Evolutionary conservation across 768 basidiomycete species (phyloP).

Genomic region (Leccinum subgranulosum): DNA sequence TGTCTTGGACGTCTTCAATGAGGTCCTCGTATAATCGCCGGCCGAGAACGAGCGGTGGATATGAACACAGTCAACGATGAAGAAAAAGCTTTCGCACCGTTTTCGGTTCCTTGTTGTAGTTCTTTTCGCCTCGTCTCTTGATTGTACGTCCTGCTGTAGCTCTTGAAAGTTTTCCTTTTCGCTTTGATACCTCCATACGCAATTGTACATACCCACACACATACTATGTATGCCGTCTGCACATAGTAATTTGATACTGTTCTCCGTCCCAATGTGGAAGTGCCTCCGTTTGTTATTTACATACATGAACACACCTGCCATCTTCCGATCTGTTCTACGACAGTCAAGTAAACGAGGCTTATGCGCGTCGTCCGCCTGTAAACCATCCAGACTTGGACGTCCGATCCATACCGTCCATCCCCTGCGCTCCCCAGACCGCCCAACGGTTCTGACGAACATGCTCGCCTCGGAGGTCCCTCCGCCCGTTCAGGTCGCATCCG

Average conservation of each 20-base stretch:
- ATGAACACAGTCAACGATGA: slow-evolving; percentile 19
- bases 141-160: slow-evolving; percentile 10
- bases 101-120: not conserved
- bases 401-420: slow-evolving; percentile 16
- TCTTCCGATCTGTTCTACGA: slow-evolving; percentile 6
- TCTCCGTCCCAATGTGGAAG: not conserved
- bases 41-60: not conserved
- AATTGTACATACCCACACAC: not conserved
- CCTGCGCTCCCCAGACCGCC: slow-evolving; percentile 12
- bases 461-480: slow-evolving; percentile 68
- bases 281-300: not conserved
- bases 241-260: not conserved
- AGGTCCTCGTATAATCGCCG: not conserved
- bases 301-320: not conserved
- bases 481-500: slow-evolving; percentile 67
- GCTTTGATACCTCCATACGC: not conserved
- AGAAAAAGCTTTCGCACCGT: not conserved
- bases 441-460: slow-evolving; percentile 58
- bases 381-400: not conserved
- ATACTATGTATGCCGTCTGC: too few relatives aligned
- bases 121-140: not conserved
- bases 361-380: not conserved
- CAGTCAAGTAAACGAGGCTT: not conserved
- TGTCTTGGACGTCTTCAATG: slow-evolving; percentile 3
- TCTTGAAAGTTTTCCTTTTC: not conserved